Base-by-base conservation (phyloP, 179 eudicot genomes). In the Drosera spatulata region DNA sequence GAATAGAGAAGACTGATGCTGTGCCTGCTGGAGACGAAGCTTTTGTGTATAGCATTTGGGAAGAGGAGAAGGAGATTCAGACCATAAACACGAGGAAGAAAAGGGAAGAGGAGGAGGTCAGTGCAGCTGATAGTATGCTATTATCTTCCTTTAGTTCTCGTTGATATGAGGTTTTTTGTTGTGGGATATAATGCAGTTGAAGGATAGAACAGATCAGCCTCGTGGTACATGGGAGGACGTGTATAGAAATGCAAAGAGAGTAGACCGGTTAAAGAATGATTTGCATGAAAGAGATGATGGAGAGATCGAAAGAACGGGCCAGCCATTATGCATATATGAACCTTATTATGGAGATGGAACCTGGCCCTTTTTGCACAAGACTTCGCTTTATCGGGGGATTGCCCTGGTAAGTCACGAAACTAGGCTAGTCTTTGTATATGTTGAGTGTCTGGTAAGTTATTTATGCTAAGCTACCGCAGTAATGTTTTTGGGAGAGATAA, bases 261-360 rank as follows among this genome's bases (percentile, higher is more conserved):
- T 82, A 50, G 98, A 88, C 58, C 81, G 85, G 33, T 53, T 68
- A 47, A 88, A 69, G 75, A 83, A 75, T 40, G 84, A 77, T 58
- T 77, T 91, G 77, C 95, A 76, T 59, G 98, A 85, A 76, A 88
- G 91, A 71, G 95, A 82, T 58, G 96, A 91, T 22, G 87, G 95
- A 15, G 98, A 91, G 75, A 88, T 91, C 67, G 98, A 88, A 75
- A 88, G 96, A 66, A 88, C 96, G 3, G 96, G 91, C 44, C 96
- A 91, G 77, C 89, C 96, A 56, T 66, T 91, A 65, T 78, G 84
- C 69, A 82, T 91, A 41, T 91, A 91, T 71, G 98, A 91, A 67
- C 96, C 98, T 53, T 88, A 75, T 70, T 64, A 71, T 72, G 98
- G 97, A 38, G 85, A 82, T 68, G 98, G 98, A 71, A 70, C 87